A percentile compares a stretch with the other conserved stretches of the same genome.
These are phyloP conservation scores for Vaccinium macrocarpon DNA, from an alignment of 148 eudicot species.

Conservation along the genomic window DNA sequence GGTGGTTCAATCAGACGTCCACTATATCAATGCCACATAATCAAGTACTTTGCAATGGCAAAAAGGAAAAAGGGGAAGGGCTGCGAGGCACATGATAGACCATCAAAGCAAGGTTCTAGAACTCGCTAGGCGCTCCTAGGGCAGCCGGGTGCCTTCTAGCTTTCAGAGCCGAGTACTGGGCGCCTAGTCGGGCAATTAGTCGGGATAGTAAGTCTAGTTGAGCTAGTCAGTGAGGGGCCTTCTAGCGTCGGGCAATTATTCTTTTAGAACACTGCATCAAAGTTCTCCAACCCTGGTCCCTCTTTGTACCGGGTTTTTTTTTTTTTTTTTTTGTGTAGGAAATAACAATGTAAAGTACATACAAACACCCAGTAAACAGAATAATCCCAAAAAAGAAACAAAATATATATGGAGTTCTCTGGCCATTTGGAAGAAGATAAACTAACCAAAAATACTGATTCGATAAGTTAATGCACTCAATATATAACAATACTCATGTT, in stretches of 20 bases:
- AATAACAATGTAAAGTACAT: not conserved
- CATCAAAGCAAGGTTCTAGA: not conserved
- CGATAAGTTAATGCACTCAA: not conserved
- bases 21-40: not conserved
- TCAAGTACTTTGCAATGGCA: not conserved
- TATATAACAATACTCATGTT: not conserved
- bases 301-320: no score
- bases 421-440: constrained; percentile 1
- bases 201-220: no score
- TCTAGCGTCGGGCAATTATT: no score
- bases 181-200: no score
- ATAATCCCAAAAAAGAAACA: not conserved
- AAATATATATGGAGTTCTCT: not conserved
- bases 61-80: not conserved
- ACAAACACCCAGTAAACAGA: not conserved
- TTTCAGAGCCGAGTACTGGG: no score
- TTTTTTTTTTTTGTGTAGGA: no score
- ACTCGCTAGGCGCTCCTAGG: no score
- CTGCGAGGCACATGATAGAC: not conserved
- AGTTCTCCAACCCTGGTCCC: no score
- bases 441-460: not conserved
- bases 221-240: no score
- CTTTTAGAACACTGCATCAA: no score
- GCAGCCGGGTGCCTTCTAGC: no score
- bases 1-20: not conserved